Evolutionary conservation across 1,284 basidiomycete genomes (phyloP), one percentile per base, ranked within the genome.

Genomic region (Flammula alnicola): DNA sequence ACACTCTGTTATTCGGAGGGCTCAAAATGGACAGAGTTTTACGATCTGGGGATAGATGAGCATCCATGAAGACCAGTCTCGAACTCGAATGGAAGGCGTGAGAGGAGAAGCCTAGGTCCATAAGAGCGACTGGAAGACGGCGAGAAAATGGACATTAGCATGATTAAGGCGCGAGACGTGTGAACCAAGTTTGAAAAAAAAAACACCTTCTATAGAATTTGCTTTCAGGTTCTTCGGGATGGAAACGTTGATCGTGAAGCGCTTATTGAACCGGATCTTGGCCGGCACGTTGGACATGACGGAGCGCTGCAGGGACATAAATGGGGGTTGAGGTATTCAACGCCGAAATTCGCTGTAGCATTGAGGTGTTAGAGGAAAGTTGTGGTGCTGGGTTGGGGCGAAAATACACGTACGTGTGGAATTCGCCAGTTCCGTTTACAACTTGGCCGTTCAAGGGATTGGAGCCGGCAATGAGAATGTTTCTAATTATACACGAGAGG

Each of bases 251-350:
- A n/a, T n/a, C n/a, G n/a, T n/a, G n/a, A n/a, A n/a, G n/a, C n/a
- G n/a, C n/a, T n/a, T n/a, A n/a, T n/a, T n/a, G n/a, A n/a, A n/a
- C n/a, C n/a, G n/a, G n/a, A n/a, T n/a, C n/a, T n/a, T n/a, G n/a
- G n/a, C n/a, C n/a, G n/a, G n/a, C 3, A 70, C 56, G 19, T 63
- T 68, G 17, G 60, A 55, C 38, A 74, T 61, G 5, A 55, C 59
- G 1, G 77, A 77, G 12, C 77, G 71, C 1, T 55, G 50, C 16
- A 68, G 55, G 29, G 63, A 63, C 59, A 70, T 69, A 67, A 71
- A 78, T 1, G 78, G 77, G 16, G 78, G 75, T 74, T 71, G 38
- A 78, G 67, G 54, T 72, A 76, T 62, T 80, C 75, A 7, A 76
- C 71, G 3, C n/a, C 75, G 63, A 62, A 76, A 78, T 62, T 79